Conservation (phyloP, 257 asterid genomes). For the Primulina tabacum region DNA sequence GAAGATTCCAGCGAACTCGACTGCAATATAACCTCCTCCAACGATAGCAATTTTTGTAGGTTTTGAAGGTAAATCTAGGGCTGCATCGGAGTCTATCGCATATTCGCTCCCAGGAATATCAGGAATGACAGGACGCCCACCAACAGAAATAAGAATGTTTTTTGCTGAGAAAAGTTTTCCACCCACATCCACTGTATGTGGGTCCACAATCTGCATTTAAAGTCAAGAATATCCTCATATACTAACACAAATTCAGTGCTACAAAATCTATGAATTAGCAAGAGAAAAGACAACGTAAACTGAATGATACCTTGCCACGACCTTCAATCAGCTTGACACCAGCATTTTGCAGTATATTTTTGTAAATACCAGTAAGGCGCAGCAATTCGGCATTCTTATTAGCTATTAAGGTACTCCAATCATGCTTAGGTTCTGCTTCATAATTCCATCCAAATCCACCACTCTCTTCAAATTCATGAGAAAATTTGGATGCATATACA, state of each 20-base stretch:
- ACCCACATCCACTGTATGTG: constrained; percentile 82
- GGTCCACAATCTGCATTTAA: constrained; percentile 66
- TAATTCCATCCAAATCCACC: constrained; percentile 89
- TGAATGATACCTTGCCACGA: constrained; percentile 76
- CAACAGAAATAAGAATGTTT: constrained; percentile 85
- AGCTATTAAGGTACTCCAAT: constrained; percentile 89
- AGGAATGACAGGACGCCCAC: constrained; percentile 98
- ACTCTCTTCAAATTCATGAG: constrained; percentile 95
- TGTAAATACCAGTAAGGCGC: constrained; percentile 86
- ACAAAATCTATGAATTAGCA: constrained; percentile 2
- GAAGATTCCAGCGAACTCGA: constrained; percentile 98
- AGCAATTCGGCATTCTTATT: constrained; percentile 92
- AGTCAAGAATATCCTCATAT: constrained; percentile 15
- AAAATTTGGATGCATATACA: constrained; percentile 82
- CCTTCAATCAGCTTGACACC: constrained; percentile 76
- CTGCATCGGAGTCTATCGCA: constrained; percentile 93
- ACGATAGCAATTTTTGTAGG: constrained; percentile 87
- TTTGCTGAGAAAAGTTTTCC: constrained; percentile 89
- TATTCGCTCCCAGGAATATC: constrained; percentile 87
- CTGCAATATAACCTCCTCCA: constrained; percentile 98
- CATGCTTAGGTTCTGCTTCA: constrained; percentile 85
- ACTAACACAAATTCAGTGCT: constrained; percentile 3
- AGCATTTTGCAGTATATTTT: constrained; percentile 72
- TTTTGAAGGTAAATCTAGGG: constrained; percentile 84
- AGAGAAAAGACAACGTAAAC: not conserved